These are phyloP conservation scores for Cytospora leucostoma DNA, from an alignment of 2,329 filamentous ascomycete genomes.

Conservation along the genomic window DNA sequence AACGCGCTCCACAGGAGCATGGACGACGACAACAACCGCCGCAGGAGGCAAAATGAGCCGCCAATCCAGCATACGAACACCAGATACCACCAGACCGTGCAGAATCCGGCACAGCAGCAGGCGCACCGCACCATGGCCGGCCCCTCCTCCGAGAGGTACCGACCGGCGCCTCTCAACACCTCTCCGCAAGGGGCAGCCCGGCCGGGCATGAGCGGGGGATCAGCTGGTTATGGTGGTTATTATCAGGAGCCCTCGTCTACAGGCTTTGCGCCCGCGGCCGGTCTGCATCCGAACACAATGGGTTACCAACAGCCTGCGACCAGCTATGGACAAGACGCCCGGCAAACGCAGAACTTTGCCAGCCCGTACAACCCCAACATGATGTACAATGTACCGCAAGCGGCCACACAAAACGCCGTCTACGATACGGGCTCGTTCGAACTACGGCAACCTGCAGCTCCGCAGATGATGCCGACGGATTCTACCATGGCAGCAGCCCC, in stretches of 20 bases:
- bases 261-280: slow-evolving; percentile 52
- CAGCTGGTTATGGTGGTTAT: slow-evolving; percentile 59
- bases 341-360: slow-evolving; percentile 56
- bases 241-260: slow-evolving; percentile 55
- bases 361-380: slow-evolving; percentile 64
- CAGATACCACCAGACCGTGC: slow-evolving; percentile 50
- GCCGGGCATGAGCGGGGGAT: slow-evolving; percentile 56
- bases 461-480: slow-evolving; percentile 70
- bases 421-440: slow-evolving; percentile 80
- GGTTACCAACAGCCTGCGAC: slow-evolving; percentile 56
- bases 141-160: slow-evolving; percentile 51
- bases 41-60: slow-evolving; percentile 72
- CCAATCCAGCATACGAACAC: slow-evolving; percentile 62
- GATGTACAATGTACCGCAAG: slow-evolving; percentile 77
- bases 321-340: slow-evolving; percentile 65
- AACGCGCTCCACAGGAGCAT: slow-evolving; percentile 63
- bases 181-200: slow-evolving; percentile 46
- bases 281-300: slow-evolving; percentile 58
- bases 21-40: slow-evolving; percentile 73
- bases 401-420: slow-evolving; percentile 61
- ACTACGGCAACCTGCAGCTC: slow-evolving; percentile 71
- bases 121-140: slow-evolving; percentile 47
- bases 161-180: slow-evolving; percentile 52
- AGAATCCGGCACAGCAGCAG: slow-evolving; percentile 51
- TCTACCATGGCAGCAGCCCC: slow-evolving; percentile 63